These are phyloP conservation scores for Proliferodiscus dingleyae DNA, from an alignment of 2,329 filamentous ascomycete species.

Conservation along the genomic window DNA sequence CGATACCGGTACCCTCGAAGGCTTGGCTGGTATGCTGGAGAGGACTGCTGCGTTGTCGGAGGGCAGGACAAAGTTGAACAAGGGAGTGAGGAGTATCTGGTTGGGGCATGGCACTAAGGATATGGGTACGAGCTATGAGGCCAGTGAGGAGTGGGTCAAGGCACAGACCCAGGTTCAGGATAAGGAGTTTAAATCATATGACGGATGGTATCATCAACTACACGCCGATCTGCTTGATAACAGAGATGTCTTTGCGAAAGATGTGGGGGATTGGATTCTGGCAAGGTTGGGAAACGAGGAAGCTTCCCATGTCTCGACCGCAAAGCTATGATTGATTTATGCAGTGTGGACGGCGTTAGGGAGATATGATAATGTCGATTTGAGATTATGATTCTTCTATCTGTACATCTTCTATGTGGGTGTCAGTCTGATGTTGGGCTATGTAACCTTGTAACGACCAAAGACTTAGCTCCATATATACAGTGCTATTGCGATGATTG, in stretches of 20 bases:
- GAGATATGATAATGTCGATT: constrained; percentile 11
- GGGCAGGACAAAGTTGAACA: constrained; percentile 49
- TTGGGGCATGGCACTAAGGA: constrained; percentile 75
- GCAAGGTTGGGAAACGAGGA: constrained; percentile 31
- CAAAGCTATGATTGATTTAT: background rate
- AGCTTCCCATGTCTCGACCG: background rate
- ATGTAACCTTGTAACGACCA: constrained; percentile 58
- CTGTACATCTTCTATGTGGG: background rate
- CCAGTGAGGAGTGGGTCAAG: constrained; percentile 60
- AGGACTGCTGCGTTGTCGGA: constrained; percentile 57
- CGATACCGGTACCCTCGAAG: constrained; percentile 80
- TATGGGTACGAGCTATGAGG: constrained; percentile 59
- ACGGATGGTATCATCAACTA: constrained; percentile 74
- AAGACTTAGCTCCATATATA: constrained; percentile 44
- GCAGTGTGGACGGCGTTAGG: background rate
- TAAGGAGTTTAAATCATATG: constrained; percentile 67
- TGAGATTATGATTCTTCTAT: constrained; percentile 8
- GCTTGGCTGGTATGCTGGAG: constrained; percentile 71
- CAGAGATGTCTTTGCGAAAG: constrained; percentile 40
- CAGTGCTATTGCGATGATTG: constrained; percentile 38
- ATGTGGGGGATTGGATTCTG: constrained; percentile 64
- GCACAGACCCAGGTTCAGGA: constrained; percentile 53
- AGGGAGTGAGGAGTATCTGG: constrained; percentile 59
- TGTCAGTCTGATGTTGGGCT: constrained; percentile 10
- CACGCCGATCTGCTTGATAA: constrained; percentile 49